Base-by-base conservation (phyloP, 164 flowering plant species). In the Annona squamosa region DNA sequence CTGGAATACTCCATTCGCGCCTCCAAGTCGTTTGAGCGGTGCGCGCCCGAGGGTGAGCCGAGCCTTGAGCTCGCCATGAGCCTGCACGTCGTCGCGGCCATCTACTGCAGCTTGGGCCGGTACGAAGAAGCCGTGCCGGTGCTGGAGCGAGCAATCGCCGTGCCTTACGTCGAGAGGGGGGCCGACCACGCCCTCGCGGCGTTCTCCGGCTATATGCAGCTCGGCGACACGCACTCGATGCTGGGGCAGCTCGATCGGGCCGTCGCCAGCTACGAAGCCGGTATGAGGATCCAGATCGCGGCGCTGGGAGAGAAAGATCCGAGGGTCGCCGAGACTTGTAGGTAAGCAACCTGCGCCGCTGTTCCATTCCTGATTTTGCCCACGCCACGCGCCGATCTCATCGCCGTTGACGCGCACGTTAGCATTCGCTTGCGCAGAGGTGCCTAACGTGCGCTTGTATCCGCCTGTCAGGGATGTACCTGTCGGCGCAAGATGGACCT, bases 311-410 rank as follows among this genome's bases (percentile, higher is more conserved):
- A 90, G 72, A 82, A 88, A 0, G 99, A 93, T 89, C 94, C 98
- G 2, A 80, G 98, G 71, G 99, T 96, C 71, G 98, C 97, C 0
- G 99, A 96, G 83, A 93, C 98, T 82, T 93, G 98, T 90, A 87
- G 99, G 99, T 94, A 37, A 17, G 5, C 46, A 37, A 56, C 47
- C n/a, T 18, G 10, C 17, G 2, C 57, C 41, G n/a, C 26, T 16
- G 3, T 5, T 12, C 47, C 37, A 41, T 66, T n/a, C 3, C 47
- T 43, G 48, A 19, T n/a, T 44, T 4, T 42, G 16, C 41, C 18
- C 43, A 37, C 47, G 13, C 68, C 26, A n/a, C 13, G 13, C 42
- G 37, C 37, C 37, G 37, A 26, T 26, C 37, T 26, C 37, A 26
- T 56, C 13, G 37, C 37, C 37, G 61, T 56, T 5, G 6, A 13